A percentile compares a stretch with the other conserved stretches of the same genome.
Conservation (phyloP, 257 asterid genomes). For the Oldenlandia corymbosa region DNA sequence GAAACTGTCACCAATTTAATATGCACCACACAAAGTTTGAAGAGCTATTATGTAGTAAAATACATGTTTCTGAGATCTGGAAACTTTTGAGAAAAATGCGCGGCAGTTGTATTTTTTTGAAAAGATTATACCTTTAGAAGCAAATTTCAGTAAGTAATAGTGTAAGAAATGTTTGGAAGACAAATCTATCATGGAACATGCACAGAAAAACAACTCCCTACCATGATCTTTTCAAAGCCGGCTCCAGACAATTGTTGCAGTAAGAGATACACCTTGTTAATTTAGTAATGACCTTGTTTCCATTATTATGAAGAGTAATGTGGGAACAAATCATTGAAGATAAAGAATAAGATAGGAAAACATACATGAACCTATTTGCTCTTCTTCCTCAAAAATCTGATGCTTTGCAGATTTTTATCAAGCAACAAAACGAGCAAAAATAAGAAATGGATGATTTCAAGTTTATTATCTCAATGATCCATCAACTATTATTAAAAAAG, state of each 20-base stretch:
- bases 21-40: background rate
- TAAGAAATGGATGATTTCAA: background rate
- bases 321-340: background rate
- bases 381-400: background rate
- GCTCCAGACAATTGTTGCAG: background rate
- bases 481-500: too few relatives aligned
- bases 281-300: background rate
- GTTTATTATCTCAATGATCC: background rate
- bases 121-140: background rate
- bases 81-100: background rate
- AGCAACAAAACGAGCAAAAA: background rate
- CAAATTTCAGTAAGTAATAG: background rate
- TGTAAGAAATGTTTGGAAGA: background rate
- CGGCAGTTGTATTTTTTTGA: background rate
- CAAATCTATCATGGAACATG: background rate
- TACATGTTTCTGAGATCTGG: background rate
- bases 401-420: background rate
- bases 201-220: background rate
- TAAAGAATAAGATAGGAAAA: background rate
- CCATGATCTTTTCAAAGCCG: background rate
- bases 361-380: background rate
- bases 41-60: background rate
- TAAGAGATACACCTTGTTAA: background rate
- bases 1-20: background rate
- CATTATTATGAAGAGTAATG: background rate